Conservation (phyloP, 78 protist genomes). For the Dictyostelium brefeldianum region DNA sequence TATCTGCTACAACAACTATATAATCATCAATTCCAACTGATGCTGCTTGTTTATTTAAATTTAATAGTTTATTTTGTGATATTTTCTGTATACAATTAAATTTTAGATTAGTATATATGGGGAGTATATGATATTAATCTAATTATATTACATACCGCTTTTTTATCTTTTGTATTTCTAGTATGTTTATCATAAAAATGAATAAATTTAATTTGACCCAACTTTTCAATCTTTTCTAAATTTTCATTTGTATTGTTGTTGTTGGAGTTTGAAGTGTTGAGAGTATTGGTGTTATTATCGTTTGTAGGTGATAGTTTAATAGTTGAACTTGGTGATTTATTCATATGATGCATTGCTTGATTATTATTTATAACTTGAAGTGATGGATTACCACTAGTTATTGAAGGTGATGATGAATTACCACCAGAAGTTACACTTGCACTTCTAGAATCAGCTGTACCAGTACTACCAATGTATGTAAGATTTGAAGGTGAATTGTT, state of each 20-base stretch:
- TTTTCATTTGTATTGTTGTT: not conserved
- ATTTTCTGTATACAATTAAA: constrained; percentile 3
- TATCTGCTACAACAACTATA: constrained; percentile 73
- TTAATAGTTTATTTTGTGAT: constrained; percentile 32
- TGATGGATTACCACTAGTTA: not conserved
- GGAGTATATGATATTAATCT: not conserved
- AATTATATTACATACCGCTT: constrained; percentile 17
- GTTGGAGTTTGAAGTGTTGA: not conserved
- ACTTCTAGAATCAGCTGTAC: not conserved
- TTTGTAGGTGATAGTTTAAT: not conserved
- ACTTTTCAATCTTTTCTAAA: constrained; percentile 45
- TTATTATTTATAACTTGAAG: not conserved
- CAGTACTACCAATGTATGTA: not conserved
- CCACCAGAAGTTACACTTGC: not conserved
- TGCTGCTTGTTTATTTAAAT: not conserved
- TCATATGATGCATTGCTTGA: not conserved
- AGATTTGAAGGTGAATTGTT: not conserved
- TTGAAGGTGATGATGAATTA: constrained; percentile 22
- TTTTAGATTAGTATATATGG: not conserved
- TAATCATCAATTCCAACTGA: constrained; percentile 60
- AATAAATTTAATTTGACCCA: constrained; percentile 71
- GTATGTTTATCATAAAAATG: constrained; percentile 67
- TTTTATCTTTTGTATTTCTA: constrained; percentile 39
- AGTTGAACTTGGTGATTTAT: constrained; percentile 51
- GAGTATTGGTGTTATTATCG: not conserved